Percentiles rank a stretch among this genome's conserved stretches.
Conservation (phyloP, 2,329 filamentous ascomycete species). For the Albophoma yamanashiensis region DNA sequence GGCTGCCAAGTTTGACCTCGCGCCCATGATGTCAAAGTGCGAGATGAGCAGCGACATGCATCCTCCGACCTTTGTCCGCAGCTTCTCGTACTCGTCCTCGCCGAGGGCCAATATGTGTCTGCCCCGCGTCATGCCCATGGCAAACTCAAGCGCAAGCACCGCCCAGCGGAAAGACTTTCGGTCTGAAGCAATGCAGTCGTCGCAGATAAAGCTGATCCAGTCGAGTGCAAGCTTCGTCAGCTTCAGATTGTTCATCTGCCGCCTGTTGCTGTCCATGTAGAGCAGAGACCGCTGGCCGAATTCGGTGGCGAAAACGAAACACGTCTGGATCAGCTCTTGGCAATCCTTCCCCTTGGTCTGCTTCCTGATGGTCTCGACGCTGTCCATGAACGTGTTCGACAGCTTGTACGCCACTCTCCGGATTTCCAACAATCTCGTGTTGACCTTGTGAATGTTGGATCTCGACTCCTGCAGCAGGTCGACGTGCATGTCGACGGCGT, state of each 20-base stretch:
- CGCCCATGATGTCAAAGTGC: conserved; percentile 98
- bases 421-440: conserved; percentile 82
- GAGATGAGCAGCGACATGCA: conserved; percentile 97
- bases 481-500: conserved; percentile 72
- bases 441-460: conserved; percentile 87
- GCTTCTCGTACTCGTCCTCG: conserved; percentile 72
- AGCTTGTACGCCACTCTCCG: conserved; percentile 93
- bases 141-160: conserved; percentile 87
- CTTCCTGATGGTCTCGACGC: conserved; percentile 81
- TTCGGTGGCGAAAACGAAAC: conserved; percentile 97
- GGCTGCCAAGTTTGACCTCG: conserved; percentile 82
- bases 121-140: conserved; percentile 93
- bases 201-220: conserved; percentile 97
- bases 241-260: conserved; percentile 95
- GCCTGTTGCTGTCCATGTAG: conserved; percentile 90
- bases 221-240: conserved; percentile 87
- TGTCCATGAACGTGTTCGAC: conserved; percentile 98
- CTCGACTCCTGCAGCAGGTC: conserved; percentile 86
- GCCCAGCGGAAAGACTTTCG: conserved; percentile 97
- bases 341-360: conserved; percentile 79
- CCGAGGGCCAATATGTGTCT: conserved; percentile 86
- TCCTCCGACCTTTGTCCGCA: conserved; percentile 82
- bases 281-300: conserved; percentile 91
- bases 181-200: conserved; percentile 90
- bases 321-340: conserved; percentile 93